phyloP scores from a whole-genome alignment of 2,329 filamentous ascomycete species.

The Aspergillus fijiensis region DNA sequence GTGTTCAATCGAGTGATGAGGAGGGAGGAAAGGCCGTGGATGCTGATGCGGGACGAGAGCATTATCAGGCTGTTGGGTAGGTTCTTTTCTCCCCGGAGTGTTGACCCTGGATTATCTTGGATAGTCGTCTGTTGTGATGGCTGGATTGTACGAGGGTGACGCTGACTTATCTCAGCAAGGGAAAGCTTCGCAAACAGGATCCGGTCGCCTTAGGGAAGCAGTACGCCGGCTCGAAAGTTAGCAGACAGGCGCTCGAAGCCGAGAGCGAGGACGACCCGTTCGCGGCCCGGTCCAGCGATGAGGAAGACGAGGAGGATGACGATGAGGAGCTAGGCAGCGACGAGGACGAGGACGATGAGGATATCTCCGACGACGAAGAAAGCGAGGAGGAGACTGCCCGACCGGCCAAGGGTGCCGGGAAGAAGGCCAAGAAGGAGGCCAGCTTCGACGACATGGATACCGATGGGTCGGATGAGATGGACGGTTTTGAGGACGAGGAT shows the following conservation, averaged over 20 bases:
- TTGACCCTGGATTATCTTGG: not conserved
- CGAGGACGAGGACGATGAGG: constrained; percentile 31
- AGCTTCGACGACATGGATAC: constrained; percentile 20
- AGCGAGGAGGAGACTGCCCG: constrained; percentile 17
- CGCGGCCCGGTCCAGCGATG: constrained; percentile 36
- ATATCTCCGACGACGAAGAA: constrained; percentile 22
- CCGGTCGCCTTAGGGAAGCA: constrained; percentile 69
- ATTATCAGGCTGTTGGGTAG: constrained; percentile 77
- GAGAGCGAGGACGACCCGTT: constrained; percentile 53
- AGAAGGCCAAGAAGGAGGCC: constrained; percentile 23
- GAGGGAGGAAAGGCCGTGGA: constrained; percentile 49
- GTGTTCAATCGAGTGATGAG: constrained; percentile 56
- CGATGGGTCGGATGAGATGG: constrained; percentile 28
- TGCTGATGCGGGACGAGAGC: constrained; percentile 68
- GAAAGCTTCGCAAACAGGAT: constrained; percentile 74
- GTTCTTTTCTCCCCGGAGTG: constrained; percentile 16
- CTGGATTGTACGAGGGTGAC: not conserved
- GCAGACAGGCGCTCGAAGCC: constrained; percentile 64
- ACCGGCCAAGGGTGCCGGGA: constrained; percentile 7
- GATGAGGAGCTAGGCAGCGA: constrained; percentile 25
- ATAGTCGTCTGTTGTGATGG: not conserved
- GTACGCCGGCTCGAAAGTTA: constrained; percentile 76
- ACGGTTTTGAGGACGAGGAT: constrained; percentile 25
- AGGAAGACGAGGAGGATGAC: constrained; percentile 30
- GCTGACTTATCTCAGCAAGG: constrained; percentile 58